Percentiles rank a stretch among this genome's conserved stretches.
phyloP scores from a whole-genome alignment of 306 rosid genomes.

The Glycine soja region DNA sequence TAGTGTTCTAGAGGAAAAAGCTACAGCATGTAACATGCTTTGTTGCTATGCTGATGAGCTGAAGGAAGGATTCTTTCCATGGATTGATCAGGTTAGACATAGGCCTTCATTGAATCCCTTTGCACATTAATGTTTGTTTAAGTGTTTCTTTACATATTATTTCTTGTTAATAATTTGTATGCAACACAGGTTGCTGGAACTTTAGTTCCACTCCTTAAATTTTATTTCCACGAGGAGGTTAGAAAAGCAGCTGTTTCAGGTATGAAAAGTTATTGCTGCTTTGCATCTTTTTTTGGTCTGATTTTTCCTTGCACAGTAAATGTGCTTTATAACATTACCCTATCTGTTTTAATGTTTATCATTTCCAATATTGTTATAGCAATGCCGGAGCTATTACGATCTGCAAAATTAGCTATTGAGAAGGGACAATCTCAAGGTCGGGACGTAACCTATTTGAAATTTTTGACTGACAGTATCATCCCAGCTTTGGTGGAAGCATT shows the following conservation, averaged over 20 bases:
- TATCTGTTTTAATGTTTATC: conserved; percentile 34
- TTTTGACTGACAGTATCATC: conserved; percentile 81
- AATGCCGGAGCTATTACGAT: conserved; percentile 94
- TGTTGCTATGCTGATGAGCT: conserved; percentile 99
- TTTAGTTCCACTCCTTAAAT: conserved; percentile 92
- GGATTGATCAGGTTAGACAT: conserved; percentile 95
- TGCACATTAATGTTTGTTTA: background rate
- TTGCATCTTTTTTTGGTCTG: conserved; percentile 1
- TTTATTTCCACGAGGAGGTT: conserved; percentile 98
- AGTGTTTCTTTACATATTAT: conserved; percentile 12
- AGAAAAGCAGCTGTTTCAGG: conserved; percentile 99
- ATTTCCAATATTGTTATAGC: conserved; percentile 56
- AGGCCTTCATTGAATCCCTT: conserved; percentile 8
- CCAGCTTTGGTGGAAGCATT: conserved; percentile 98
- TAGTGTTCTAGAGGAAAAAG: conserved; percentile 97
- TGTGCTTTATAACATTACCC: background rate
- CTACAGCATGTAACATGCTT: conserved; percentile 99
- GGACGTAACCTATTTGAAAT: conserved; percentile 81
- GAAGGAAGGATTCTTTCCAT: conserved; percentile 98
- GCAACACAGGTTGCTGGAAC: conserved; percentile 87
- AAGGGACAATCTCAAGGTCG: conserved; percentile 96
- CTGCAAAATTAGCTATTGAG: conserved; percentile 96
- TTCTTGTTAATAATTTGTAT: conserved; percentile 7
- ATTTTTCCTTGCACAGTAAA: background rate
- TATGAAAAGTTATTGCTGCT: conserved; percentile 40